Conservation (phyloP, 1,139 yeast species). For the Yamadazyma atlantica region DNA sequence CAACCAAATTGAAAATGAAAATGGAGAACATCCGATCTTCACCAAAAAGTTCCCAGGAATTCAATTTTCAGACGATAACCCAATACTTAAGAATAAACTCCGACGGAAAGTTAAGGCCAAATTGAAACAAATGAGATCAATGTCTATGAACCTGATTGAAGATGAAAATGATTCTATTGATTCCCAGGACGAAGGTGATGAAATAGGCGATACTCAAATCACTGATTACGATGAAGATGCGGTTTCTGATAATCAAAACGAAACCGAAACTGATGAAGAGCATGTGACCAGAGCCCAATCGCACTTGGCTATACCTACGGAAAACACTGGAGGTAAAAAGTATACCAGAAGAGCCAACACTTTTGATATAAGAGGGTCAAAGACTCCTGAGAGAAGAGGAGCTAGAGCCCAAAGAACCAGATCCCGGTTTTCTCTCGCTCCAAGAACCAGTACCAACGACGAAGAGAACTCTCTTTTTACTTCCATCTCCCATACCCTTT, state of each 20-base stretch:
- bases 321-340: conserved; percentile 34
- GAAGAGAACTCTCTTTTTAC: conserved; percentile 13
- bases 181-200: conserved; percentile 15
- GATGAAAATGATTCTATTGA: conserved; percentile 24
- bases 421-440: conserved; percentile 7
- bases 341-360: conserved; percentile 47
- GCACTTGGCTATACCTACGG: conserved; percentile 32
- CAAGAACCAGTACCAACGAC: conserved; percentile 16
- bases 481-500: conserved; percentile 10
- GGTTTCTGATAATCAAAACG: conserved; percentile 10
- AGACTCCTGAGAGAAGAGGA: background rate
- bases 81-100: conserved; percentile 15
- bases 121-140: conserved; percentile 16
- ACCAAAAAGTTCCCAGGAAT: conserved; percentile 23
- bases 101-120: conserved; percentile 23
- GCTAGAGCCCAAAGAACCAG: conserved; percentile 5
- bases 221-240: conserved; percentile 16
- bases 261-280: conserved; percentile 16
- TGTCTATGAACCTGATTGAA: conserved; percentile 14
- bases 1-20: conserved; percentile 56
- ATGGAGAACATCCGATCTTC: conserved; percentile 31
- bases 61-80: conserved; percentile 18
- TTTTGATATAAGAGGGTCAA: conserved; percentile 27
- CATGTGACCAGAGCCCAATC: conserved; percentile 32
- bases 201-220: conserved; percentile 12